Conservation (phyloP, 805 yeast species). For the Tetrapisispora namnaoensis region DNA sequence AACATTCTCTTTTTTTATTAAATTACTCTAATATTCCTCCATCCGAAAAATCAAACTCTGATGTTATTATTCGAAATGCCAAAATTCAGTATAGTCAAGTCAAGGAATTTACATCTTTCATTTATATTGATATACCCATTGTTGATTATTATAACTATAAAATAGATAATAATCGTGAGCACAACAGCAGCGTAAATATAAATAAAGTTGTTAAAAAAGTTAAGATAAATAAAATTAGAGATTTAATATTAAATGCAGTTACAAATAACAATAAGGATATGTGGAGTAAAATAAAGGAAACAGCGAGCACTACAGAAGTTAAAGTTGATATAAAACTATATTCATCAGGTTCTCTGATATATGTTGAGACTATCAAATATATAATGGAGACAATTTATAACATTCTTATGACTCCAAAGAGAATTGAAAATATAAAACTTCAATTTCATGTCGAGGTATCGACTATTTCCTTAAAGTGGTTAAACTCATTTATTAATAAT, state of each 20-base stretch:
- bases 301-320: not conserved
- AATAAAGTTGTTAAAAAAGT: slow-evolving; percentile 21
- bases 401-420: slow-evolving; percentile 4
- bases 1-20: slow-evolving; percentile 23
- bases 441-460: slow-evolving; percentile 20
- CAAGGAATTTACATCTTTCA: slow-evolving; percentile 12
- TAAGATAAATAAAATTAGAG: slow-evolving; percentile 17
- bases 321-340: slow-evolving; percentile 8
- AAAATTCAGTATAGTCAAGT: not conserved
- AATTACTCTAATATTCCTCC: slow-evolving; percentile 21
- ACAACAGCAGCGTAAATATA: not conserved
- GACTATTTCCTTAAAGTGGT: slow-evolving; percentile 26
- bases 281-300: slow-evolving; percentile 13
- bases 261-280: slow-evolving; percentile 18
- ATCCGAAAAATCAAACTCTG: not conserved
- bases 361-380: slow-evolving; percentile 28
- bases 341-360: slow-evolving; percentile 27
- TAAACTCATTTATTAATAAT: slow-evolving; percentile 20
- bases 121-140: slow-evolving; percentile 28
- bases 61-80: not conserved
- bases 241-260: slow-evolving; percentile 18
- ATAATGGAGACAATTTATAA: slow-evolving; percentile 20
- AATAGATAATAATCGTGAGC: not conserved
- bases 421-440: slow-evolving; percentile 8
- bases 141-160: slow-evolving; percentile 26